Percentiles rank a stretch among this genome's conserved stretches.
Evolutionary conservation across 1,139 yeast genomes (phyloP).

Genomic region (Geotrichum australiense): DNA sequence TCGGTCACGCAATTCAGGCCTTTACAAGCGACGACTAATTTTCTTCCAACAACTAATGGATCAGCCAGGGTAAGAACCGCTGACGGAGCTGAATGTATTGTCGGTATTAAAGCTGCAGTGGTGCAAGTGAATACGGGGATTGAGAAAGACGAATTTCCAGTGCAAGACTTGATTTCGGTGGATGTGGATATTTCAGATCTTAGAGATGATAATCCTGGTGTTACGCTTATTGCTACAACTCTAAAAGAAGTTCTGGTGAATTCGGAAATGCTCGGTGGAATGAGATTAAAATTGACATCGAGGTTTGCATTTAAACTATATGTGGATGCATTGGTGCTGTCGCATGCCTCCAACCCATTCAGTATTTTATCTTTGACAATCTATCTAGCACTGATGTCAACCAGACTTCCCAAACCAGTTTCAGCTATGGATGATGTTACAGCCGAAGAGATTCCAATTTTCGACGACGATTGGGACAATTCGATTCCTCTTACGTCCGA

Average conservation of each 20-base stretch:
- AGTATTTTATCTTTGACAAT: conserved; percentile 70
- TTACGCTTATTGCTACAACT: conserved; percentile 41
- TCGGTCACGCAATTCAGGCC: conserved; percentile 70
- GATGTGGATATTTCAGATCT: conserved; percentile 56
- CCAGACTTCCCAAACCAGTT: conserved; percentile 64
- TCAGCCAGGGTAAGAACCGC: conserved; percentile 78
- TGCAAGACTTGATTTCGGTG: conserved; percentile 49
- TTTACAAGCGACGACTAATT: conserved; percentile 70
- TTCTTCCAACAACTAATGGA: conserved; percentile 83
- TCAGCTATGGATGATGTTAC: conserved; percentile 51
- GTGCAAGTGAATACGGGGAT: conserved; percentile 35
- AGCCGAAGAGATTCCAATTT: conserved; percentile 81
- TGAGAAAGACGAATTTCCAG: conserved; percentile 19
- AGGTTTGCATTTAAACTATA: conserved; percentile 68
- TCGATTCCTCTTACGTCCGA: conserved; percentile 42
- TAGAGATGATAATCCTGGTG: conserved; percentile 32
- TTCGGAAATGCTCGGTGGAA: conserved; percentile 38
- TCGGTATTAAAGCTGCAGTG: conserved; percentile 81
- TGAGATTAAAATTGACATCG: conserved; percentile 54
- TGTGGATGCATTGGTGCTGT: conserved; percentile 72
- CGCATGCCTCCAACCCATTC: conserved; percentile 64
- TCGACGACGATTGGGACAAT: conserved; percentile 77
- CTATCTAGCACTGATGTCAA: conserved; percentile 72
- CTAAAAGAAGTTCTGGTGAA: conserved; percentile 30
- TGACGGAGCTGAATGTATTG: conserved; percentile 90